Evolutionary conservation across 805 yeast genomes (phyloP), one percentile per base, ranked within the genome.

Genomic region (Candida nemodendra): DNA sequence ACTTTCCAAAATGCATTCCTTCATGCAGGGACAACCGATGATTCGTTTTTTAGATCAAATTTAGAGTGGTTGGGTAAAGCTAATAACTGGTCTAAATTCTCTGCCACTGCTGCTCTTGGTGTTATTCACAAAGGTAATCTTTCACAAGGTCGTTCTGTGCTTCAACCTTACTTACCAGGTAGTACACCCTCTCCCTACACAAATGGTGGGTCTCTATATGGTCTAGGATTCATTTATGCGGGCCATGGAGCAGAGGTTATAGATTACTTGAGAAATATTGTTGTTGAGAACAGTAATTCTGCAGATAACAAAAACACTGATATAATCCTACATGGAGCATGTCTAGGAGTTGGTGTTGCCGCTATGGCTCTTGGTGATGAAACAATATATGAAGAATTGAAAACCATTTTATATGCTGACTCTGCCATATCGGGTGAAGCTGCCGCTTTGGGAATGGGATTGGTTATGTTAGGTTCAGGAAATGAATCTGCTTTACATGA

Each of bases 61-160:
- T 71, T 89, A 55, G 96, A 91, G 54, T 93, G 98, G 97, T 72
- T 93, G 50, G 95, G 95, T 30, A 87, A 89, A 65, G 97, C 99
- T n/a, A 82, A 91, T 32, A 89, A 91, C 64, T 93, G 99, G 99
- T 89, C 97, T 5, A 93, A 91, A 59, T 93, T 93, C 62, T 81
- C 96, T 0, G 97, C 98, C 2, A 91, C 98, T 11, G 98, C 98
- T 7, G 97, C 98, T 11, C 69, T 93, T 44, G 99, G 99, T 59
- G 98, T 91, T 21, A 90, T 93, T 50, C 98, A 93, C 61, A 85
- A 84, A 57, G 98, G 99, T 37, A 91, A 91, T 62, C 72, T 93
- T 41, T 77, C 95, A 0, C 95, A 89, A 59, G 99, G 98, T 37
- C 80, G 81, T 58, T 77, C 81, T 47, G 79, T 91, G 34, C 74